phyloP scores from a whole-genome alignment of 2,329 filamentous ascomycete species.

The Pezicula neosporulosa region DNA sequence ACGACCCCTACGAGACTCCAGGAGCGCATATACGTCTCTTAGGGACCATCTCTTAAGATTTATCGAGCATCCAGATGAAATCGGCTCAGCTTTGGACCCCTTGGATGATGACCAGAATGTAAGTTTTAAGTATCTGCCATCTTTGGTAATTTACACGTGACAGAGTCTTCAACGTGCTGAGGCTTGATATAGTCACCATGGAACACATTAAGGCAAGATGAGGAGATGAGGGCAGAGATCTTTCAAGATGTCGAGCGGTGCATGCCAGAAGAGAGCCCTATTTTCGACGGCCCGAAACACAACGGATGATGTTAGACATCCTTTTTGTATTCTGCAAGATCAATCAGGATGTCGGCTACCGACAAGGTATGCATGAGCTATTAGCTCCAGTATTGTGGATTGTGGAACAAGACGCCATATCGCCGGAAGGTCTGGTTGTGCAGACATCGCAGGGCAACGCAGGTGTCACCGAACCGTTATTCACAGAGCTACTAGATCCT shows the following conservation, averaged over 20 bases:
- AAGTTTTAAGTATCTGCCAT: slow-evolving; percentile 19
- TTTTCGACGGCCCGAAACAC: slow-evolving; percentile 77
- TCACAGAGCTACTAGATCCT: slow-evolving; percentile 67
- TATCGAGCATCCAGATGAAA: slow-evolving; percentile 79
- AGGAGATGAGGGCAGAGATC: slow-evolving; percentile 82
- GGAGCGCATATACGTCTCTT: slow-evolving; percentile 70
- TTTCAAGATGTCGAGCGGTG: slow-evolving; percentile 89
- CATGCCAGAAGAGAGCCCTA: slow-evolving; percentile 85
- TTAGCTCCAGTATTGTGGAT: slow-evolving; percentile 86
- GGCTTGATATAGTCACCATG: slow-evolving; percentile 77
- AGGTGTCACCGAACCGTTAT: slow-evolving; percentile 13
- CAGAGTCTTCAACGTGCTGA: slow-evolving; percentile 36
- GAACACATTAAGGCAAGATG: slow-evolving; percentile 82
- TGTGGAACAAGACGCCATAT: slow-evolving; percentile 76
- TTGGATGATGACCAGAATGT: slow-evolving; percentile 73
- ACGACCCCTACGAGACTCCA: slow-evolving; percentile 61
- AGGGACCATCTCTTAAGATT: slow-evolving; percentile 74
- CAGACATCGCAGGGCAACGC: slow-evolving; percentile 26
- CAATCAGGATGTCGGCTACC: slow-evolving; percentile 80
- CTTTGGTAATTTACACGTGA: slow-evolving; percentile 31
- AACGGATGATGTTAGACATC: slow-evolving; percentile 80
- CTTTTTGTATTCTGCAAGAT: slow-evolving; percentile 94
- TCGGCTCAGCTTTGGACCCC: slow-evolving; percentile 74
- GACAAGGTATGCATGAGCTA: slow-evolving; percentile 98
- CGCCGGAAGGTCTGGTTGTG: slow-evolving; percentile 30